Conservation (phyloP, 176 grass and related monocot species). For the Bothriochloa decipiens region DNA sequence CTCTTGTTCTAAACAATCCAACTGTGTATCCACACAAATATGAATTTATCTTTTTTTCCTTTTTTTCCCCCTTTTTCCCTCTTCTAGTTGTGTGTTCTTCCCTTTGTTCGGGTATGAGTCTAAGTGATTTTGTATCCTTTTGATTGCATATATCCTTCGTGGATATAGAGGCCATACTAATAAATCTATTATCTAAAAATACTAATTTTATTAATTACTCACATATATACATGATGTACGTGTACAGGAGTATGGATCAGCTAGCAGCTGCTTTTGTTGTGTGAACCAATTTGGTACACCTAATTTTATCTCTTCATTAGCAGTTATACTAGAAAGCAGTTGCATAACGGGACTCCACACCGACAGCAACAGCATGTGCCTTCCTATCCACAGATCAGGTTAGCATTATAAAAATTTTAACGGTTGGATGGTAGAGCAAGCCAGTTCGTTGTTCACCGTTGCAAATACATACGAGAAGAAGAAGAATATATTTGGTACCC, state of each 20-base stretch:
- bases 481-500: background rate
- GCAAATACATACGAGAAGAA: background rate
- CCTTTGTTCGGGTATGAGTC: no score
- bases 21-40: background rate
- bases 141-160: no score
- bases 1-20: constrained; percentile 14
- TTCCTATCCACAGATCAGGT: constrained; percentile 29
- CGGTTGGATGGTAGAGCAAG: constrained; percentile 40
- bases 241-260: background rate
- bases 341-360: constrained; percentile 49
- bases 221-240: background rate
- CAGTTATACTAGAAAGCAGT: constrained; percentile 56
- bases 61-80: no score
- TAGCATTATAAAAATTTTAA: constrained; percentile 11
- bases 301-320: constrained; percentile 43
- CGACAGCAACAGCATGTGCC: constrained; percentile 41
- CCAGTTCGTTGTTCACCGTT: background rate
- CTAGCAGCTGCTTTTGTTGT: background rate
- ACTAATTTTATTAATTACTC: background rate
- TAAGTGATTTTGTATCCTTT: no score
- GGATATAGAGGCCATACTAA: no score
- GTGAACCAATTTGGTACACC: constrained; percentile 47
- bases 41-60: no score
- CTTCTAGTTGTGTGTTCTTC: no score
- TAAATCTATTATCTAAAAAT: no score